Evolutionary conservation across 768 basidiomycete species (phyloP), one percentile per base, ranked within the genome.

Genomic region (Suillus hirtellus): DNA sequence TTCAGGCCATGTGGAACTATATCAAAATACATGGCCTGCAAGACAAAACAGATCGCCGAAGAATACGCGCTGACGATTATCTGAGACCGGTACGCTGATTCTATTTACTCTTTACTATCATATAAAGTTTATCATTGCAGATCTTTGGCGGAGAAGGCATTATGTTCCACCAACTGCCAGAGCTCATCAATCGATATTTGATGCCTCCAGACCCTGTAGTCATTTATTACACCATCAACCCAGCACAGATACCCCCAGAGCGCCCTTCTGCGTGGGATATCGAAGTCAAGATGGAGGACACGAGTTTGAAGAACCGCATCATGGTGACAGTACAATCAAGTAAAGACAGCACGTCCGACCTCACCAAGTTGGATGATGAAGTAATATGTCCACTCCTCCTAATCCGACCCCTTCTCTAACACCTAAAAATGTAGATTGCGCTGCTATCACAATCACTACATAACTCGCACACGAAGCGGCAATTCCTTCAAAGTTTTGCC

Each of bases 1-100:
- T 96, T 19, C 89, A 93, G 62, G 85, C 91, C 0, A 73, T 97
- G 12, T 99, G 96, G 96, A 92, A 90, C 70, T 95, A 96, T 68
- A 90, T 97, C 77, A 96, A 95, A 72, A 78, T 89, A 15, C 82
- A 94, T 67, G 85, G 86, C 31, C 77, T 96, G 19, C 92, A 94
- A 74, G 93, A 94, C 74, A 93, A 93, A 67, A 84, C 84, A 0
- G 92, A 94, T 74, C 80, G 92, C 62, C 83, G 88, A 44, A 73
- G 86, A 59, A 85, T 94, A 59, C 84, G 85, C 12, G 81, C 86
- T 2, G 92, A 94, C 68, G 89, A 87, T 14, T 81, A 80, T 61
- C 78, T 93, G 50, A 80, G 85, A 73, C 80, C 83, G 0, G 93
- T 93, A 71, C 64, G 77, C 73, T 35, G 8, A 40, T 27, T 64